Evolutionary conservation across 1,284 basidiomycete genomes (phyloP), one percentile per base, ranked within the genome.

Genomic region (Cystobasidiaceae sp.): DNA sequence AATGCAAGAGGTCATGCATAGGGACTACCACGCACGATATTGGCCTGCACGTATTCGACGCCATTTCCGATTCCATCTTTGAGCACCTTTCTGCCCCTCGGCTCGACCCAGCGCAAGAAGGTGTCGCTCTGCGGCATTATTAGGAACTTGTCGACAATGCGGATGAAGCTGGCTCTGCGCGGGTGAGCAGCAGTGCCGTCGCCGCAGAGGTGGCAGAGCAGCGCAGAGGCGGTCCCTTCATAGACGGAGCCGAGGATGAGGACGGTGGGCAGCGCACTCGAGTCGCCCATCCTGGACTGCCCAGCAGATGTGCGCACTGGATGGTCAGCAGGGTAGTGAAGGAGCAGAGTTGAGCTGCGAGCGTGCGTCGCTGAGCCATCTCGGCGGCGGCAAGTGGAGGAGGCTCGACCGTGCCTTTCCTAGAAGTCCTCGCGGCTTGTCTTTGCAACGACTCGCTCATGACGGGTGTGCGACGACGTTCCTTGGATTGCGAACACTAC

Each of bases 1-100:
- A 44, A 27, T 56, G 39, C 17, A 30, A 19, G 11, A 34, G 7
- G n/a, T 11, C n/a, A 25, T 39, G 51, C 17, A 41, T 2, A 5
- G 13, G 11, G 37, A 11, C n/a, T 39, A n/a, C 17, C 11, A 13
- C 54, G 28, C 25, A 56, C 54, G 13, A 70, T 41, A 48, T 70
- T 70, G 21, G 69, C 69, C 60, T 70, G 69, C 30, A 68, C 54
- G 45, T 70, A 70, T 48, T 70, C 69, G 6, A 70, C 67, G n/a
- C 63, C 67, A 23, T 54, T 64, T 25, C 49, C 54, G 28, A 34
- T 50, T 21, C 59, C 64, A 46, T 60, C 57, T 51, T 68, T 66
- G 17, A 70, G 56, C 19, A 70, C 41, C 46, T 59, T 67, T 48
- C 67, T 64, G 13, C 56, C 68, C 13, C 41, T 51, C 27, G 67